phyloP scores from a whole-genome alignment of 495 filamentous ascomycete species.

The Cercophora scortea region DNA sequence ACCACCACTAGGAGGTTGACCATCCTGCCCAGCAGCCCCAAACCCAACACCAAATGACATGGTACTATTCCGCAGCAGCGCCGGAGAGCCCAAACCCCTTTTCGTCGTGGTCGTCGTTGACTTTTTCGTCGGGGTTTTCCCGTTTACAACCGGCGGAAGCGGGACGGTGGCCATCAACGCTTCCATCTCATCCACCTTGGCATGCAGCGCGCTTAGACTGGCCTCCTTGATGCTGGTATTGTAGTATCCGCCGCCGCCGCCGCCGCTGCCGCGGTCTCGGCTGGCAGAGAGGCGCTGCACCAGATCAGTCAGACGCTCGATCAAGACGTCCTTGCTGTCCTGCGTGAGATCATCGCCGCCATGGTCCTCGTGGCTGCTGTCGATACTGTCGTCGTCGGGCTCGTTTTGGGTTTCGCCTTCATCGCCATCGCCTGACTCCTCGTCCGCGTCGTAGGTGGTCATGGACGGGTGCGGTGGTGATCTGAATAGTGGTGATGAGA shows the following conservation, averaged over 20 bases:
- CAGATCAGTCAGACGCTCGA: slow-evolving; percentile 42
- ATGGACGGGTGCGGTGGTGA: slow-evolving; percentile 9
- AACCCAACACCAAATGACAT: neutral
- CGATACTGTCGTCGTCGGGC: neutral
- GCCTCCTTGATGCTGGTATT: slow-evolving; percentile 13
- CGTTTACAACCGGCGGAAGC: neutral
- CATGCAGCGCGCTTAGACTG: slow-evolving; percentile 26
- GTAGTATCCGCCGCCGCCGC: slow-evolving; percentile 3
- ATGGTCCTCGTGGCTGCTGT: neutral
- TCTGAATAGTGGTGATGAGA: slow-evolving; percentile 15
- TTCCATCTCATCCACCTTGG: slow-evolving; percentile 42
- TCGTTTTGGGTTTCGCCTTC: neutral
- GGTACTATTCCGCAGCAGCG: neutral
- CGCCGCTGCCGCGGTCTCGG: slow-evolving; percentile 9
- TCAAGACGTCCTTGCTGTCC: slow-evolving; percentile 40
- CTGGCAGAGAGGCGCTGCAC: slow-evolving; percentile 25
- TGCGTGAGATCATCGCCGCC: slow-evolving; percentile 20
- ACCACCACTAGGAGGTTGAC: neutral
- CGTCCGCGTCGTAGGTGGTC: slow-evolving; percentile 3
- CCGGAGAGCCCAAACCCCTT: neutral
- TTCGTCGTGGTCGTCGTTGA: too few species aligned
- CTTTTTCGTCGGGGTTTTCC: neutral
- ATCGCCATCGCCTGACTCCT: neutral
- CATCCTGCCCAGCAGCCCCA: neutral
- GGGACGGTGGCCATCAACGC: slow-evolving; percentile 14